Evolutionary conservation across 257 asterid genomes (phyloP).

Genomic region (Schizonepeta tenuifolia): DNA sequence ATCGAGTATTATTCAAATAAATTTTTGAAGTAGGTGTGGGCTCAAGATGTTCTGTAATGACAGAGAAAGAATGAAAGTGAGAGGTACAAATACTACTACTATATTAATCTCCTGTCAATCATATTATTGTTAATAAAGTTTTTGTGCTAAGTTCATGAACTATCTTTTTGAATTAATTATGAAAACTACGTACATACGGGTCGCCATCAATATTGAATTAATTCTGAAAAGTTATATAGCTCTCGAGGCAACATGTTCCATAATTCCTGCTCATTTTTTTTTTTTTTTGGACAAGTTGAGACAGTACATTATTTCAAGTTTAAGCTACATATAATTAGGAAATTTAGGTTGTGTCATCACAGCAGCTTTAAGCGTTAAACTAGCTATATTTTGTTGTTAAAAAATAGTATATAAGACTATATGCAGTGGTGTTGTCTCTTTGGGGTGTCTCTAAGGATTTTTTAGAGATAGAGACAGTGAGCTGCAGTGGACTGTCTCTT

Average conservation of each 20-base stretch:
- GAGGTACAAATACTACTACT: conserved; percentile 7
- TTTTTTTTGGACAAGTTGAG: conserved; percentile 19
- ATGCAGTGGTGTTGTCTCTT: too few species aligned
- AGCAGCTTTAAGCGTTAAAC: background rate
- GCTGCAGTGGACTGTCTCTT: too few species aligned
- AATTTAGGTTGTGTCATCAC: conserved; percentile 9
- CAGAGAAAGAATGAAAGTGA: conserved; percentile 18
- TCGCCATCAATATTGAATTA: conserved; percentile 27
- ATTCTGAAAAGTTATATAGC: background rate
- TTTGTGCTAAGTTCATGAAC: conserved; percentile 42
- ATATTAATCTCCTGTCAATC: conserved; percentile 7
- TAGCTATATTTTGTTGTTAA: background rate
- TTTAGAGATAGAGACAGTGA: too few species aligned
- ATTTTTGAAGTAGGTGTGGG: conserved; percentile 28
- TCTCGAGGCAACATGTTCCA: conserved; percentile 4
- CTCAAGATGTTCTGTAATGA: conserved; percentile 31
- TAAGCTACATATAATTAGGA: background rate
- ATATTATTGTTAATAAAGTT: conserved; percentile 9
- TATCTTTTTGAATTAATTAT: conserved; percentile 18
- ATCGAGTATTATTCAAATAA: conserved; percentile 7
- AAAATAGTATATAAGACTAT: too few species aligned
- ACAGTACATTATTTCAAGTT: background rate
- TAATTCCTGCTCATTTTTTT: conserved; percentile 23
- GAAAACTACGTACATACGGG: conserved; percentile 10
- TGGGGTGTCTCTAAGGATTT: too few species aligned